Percentiles rank a stretch among this genome's conserved stretches.
Evolutionary conservation across 2,329 filamentous ascomycete genomes (phyloP).

Genomic region (Alternaria atra): DNA sequence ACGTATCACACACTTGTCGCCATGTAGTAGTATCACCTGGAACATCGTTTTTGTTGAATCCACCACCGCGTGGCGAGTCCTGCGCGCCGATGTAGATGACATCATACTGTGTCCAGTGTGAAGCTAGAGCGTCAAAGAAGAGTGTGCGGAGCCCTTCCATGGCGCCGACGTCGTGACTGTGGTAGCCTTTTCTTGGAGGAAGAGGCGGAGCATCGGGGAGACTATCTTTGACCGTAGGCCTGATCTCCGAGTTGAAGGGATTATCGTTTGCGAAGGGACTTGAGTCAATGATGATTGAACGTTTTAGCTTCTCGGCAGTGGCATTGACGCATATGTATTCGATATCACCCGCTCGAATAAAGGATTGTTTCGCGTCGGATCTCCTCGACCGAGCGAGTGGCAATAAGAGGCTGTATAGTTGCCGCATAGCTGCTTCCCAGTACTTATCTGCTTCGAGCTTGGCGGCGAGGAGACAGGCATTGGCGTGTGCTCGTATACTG

Average conservation of each 20-base stretch:
- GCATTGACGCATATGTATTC: conserved; percentile 17
- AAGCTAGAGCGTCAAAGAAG: conserved; percentile 28
- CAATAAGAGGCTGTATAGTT: conserved; percentile 16
- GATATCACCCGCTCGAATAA: conserved; percentile 20
- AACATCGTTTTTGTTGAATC: not conserved
- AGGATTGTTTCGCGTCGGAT: not conserved
- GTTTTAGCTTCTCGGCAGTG: not conserved
- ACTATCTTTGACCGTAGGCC: not conserved
- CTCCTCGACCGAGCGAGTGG: conserved; percentile 5
- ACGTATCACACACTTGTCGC: not conserved
- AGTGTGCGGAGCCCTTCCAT: conserved; percentile 13
- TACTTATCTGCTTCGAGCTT: conserved; percentile 15
- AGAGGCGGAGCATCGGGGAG: not conserved
- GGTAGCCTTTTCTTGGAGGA: not conserved
- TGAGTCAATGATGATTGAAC: not conserved
- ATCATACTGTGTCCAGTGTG: conserved; percentile 24
- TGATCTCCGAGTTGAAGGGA: not conserved
- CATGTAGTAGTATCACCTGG: not conserved
- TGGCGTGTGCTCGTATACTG: conserved; percentile 10
- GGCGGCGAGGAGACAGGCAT: conserved; percentile 22
- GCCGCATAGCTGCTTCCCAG: conserved; percentile 17
- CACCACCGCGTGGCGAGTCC: not conserved
- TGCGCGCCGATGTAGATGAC: conserved; percentile 1
- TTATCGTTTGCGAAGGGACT: not conserved
- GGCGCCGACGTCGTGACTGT: not conserved